Evolutionary conservation across 805 yeast genomes (phyloP).

Genomic region (Torulaspora delbrueckii): DNA sequence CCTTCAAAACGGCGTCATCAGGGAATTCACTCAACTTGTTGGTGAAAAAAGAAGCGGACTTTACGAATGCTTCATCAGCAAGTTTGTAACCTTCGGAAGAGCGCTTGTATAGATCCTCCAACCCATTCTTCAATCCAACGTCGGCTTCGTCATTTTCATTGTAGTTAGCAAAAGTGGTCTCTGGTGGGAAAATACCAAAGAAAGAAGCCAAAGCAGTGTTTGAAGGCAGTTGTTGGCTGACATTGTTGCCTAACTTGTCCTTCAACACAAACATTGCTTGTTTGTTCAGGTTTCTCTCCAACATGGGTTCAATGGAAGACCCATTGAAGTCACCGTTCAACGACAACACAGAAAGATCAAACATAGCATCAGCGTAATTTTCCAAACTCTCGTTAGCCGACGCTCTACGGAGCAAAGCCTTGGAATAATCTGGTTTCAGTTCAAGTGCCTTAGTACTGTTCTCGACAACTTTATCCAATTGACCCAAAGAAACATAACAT

Average conservation of each 20-base stretch:
- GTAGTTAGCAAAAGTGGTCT: slow-evolving; percentile 45
- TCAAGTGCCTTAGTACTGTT: slow-evolving; percentile 84
- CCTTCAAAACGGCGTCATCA: slow-evolving; percentile 28
- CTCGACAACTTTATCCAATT: slow-evolving; percentile 77
- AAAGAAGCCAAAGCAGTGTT: slow-evolving; percentile 80
- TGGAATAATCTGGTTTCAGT: slow-evolving; percentile 83
- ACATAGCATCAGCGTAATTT: slow-evolving; percentile 76
- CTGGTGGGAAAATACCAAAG: slow-evolving; percentile 74
- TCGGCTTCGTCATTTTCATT: slow-evolving; percentile 58
- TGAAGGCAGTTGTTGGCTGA: slow-evolving; percentile 56
- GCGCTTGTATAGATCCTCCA: slow-evolving; percentile 48
- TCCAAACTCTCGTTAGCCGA: slow-evolving; percentile 82
- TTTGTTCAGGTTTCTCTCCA: slow-evolving; percentile 81
- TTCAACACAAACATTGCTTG: slow-evolving; percentile 71
- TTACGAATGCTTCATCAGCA: slow-evolving; percentile 43
- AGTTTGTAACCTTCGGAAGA: slow-evolving; percentile 37
- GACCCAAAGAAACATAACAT: slow-evolving; percentile 77
- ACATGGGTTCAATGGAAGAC: slow-evolving; percentile 67
- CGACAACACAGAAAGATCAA: slow-evolving; percentile 85
- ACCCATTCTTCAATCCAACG: slow-evolving; percentile 58
- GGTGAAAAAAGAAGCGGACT: slow-evolving; percentile 50
- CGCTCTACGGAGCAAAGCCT: slow-evolving; percentile 91
- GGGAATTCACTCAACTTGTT: slow-evolving; percentile 24
- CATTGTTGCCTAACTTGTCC: slow-evolving; percentile 45
- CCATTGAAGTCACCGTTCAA: slow-evolving; percentile 79